phyloP scores from a whole-genome alignment of 2,329 filamentous ascomycete genomes.

The Penicillium sp. region DNA sequence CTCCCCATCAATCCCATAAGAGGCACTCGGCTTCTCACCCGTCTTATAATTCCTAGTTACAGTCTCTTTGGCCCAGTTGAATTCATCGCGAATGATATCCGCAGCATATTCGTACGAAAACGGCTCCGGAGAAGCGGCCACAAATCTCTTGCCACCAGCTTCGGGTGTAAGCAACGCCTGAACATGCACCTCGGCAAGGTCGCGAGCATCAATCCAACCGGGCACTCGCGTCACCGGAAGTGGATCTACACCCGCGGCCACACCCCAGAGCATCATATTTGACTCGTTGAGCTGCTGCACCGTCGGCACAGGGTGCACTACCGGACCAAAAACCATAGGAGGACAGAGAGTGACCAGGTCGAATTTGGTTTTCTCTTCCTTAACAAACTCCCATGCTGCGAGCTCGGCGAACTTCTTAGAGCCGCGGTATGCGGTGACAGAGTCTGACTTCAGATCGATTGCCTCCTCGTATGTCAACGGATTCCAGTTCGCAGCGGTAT shows the following conservation, averaged over 20 bases:
- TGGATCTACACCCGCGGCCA: slow-evolving; percentile 31
- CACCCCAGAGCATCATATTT: slow-evolving; percentile 37
- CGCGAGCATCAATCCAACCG: slow-evolving; percentile 42
- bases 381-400: slow-evolving; percentile 29
- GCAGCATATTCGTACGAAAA: slow-evolving; percentile 43
- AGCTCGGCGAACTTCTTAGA: slow-evolving; percentile 29
- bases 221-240: slow-evolving; percentile 29
- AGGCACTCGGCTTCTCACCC: slow-evolving; percentile 25
- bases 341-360: slow-evolving; percentile 42
- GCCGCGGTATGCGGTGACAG: slow-evolving; percentile 26
- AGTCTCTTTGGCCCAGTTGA: slow-evolving; percentile 30
- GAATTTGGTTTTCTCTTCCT: slow-evolving; percentile 20
- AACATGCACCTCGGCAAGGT: slow-evolving; percentile 41
- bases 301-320: slow-evolving; percentile 34
- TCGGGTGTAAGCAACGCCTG: slow-evolving; percentile 34
- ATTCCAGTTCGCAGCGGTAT: slow-evolving; percentile 26
- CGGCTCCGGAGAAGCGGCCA: slow-evolving; percentile 35
- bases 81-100: slow-evolving; percentile 36
- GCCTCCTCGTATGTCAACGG: slow-evolving; percentile 26
- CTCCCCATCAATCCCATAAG: slow-evolving; percentile 39
- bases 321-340: slow-evolving; percentile 41
- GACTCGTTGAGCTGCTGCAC: slow-evolving; percentile 38
- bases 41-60: slow-evolving; percentile 30
- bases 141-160: slow-evolving; percentile 32
- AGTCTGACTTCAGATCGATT: slow-evolving; percentile 11